Evolutionary conservation across 768 basidiomycete genomes (phyloP).

Genomic region (Suillus fuscotomentosus): DNA sequence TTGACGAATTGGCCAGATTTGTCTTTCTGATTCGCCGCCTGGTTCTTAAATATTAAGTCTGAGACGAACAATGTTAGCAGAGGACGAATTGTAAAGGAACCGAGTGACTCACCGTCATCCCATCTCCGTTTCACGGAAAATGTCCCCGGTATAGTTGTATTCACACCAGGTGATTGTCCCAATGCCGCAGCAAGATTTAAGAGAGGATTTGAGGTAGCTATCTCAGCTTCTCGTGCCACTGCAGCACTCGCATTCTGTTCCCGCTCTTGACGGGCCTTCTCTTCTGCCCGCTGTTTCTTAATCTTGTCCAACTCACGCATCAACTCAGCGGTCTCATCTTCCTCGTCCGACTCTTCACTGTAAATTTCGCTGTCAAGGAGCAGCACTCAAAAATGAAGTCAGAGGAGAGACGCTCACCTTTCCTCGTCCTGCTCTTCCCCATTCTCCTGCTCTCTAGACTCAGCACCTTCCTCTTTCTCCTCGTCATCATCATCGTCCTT

Average conservation of each 20-base stretch:
- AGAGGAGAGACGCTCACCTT: conserved; percentile 35
- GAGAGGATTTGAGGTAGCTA: conserved; percentile 85
- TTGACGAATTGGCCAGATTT: conserved; percentile 88
- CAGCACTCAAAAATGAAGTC: neutral
- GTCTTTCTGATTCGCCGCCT: conserved; percentile 70
- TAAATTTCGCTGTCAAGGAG: neutral
- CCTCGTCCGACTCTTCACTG: conserved; percentile 63
- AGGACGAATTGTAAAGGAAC: conserved; percentile 4
- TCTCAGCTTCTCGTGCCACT: conserved; percentile 71
- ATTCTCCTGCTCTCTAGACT: conserved; percentile 32
- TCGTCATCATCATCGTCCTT: conserved; percentile 83
- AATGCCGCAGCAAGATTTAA: conserved; percentile 90
- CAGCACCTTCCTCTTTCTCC: conserved; percentile 31
- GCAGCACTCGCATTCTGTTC: conserved; percentile 65
- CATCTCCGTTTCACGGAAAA: conserved; percentile 92
- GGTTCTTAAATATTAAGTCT: conserved; percentile 99
- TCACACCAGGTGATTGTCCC: conserved; percentile 71
- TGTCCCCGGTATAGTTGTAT: conserved; percentile 73
- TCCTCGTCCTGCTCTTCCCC: conserved; percentile 43
- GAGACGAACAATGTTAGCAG: conserved; percentile 13
- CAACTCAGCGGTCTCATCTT: conserved; percentile 92
- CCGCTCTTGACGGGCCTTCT: conserved; percentile 79
- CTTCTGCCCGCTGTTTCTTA: conserved; percentile 92
- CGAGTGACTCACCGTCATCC: conserved; percentile 75
- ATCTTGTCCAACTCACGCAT: conserved; percentile 98